Evolutionary conservation across 78 protist species (phyloP), one percentile per base, ranked within the genome.

Genomic region (Dictyostelium intermedium): DNA sequence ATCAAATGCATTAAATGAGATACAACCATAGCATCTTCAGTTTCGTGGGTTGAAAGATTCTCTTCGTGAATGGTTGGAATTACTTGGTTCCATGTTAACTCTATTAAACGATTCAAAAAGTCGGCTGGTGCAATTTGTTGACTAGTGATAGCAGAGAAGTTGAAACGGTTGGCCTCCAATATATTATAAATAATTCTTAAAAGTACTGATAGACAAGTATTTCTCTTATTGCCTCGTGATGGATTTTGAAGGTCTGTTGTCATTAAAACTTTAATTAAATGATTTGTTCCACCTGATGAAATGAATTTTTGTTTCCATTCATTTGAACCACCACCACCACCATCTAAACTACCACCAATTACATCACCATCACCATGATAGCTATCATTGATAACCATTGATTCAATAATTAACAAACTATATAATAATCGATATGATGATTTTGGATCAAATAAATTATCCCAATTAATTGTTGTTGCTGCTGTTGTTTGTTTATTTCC

Each of bases 21-120:
- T 20, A 87, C 53, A 8, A 87, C 93, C n/a, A 43, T 72, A 5
- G 85, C 93, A 63, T 87, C 93, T 43, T 87, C 93, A 13, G 93
- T 87, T n/a, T 77, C 53, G 43, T 63, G 85, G n/a, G 76, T 23
- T 25, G 87, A 82, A 63, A 35, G 30, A 45, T 87, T 74, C 35
- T 87, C 93, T 39, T 47, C 61, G 10, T 87, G 61, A 1, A 30
- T 27, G 6, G 93, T 87, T 56, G 60, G 66, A 3, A 27, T 14
- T 2, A 76, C 77, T 79, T 87, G 93, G n/a, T 79, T 79, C 93
- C 93, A 87, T 8, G 93, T 79, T 25, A 87, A 70, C 3, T 9
- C 37, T 16, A 87, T 76, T 45, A 87, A 27, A 27, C 85, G 53
- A 63, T 23, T 41, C 35, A 87, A 79, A 41, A 87, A 63, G 20